Evolutionary conservation across 1,284 basidiomycete genomes (phyloP), one percentile per base, ranked within the genome.

Genomic region (Cerioporus squamosus): DNA sequence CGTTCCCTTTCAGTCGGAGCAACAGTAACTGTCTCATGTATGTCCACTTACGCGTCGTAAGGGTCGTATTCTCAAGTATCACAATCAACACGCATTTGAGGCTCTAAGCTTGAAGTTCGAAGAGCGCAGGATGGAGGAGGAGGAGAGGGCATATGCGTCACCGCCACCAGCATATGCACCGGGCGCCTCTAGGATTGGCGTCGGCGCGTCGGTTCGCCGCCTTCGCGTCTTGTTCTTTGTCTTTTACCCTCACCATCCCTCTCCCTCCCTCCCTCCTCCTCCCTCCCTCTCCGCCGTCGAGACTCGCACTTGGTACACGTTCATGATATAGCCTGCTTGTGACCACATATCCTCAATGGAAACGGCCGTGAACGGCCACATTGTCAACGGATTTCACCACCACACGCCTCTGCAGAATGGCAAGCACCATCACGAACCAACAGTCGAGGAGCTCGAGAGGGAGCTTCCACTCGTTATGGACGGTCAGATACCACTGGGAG

Each of bases 391-490:
- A 40, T 55, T 53, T 14, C 48, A 49, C 33, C 47, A 43, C 24
- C 55, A 56, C 44, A 36, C 47, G 26, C 46, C 49, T 20, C 22
- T 57, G 12, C 53, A 59, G 49, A 58, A 63, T 52, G 57, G 59
- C 57, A 57, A 58, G 39, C 74, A 74, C 56, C 74, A 72, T 48
- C 68, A 75, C 42, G 79, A 83, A 56, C 78, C 81, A 2, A 69
- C 81, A 1, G 58, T 83, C 49, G 85, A 89, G 52, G 79, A 86
- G 50, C 81, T 94, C 5, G 87, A 93, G 68, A 76, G 74, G 46
- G 92, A 95, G 64, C 84, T 96, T 3, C 91, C 91, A 1, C 65
- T 82, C n/a, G 90, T 94, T 36, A 73, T 81, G 44, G 84, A 92
- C 66, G 91, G 87, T 20, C 90, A 95, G 69, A 77, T 95, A 14